Evolutionary conservation across 768 basidiomycete genomes (phyloP), one percentile per base, ranked within the genome.

Genomic region (Dentipellis fragilis): DNA sequence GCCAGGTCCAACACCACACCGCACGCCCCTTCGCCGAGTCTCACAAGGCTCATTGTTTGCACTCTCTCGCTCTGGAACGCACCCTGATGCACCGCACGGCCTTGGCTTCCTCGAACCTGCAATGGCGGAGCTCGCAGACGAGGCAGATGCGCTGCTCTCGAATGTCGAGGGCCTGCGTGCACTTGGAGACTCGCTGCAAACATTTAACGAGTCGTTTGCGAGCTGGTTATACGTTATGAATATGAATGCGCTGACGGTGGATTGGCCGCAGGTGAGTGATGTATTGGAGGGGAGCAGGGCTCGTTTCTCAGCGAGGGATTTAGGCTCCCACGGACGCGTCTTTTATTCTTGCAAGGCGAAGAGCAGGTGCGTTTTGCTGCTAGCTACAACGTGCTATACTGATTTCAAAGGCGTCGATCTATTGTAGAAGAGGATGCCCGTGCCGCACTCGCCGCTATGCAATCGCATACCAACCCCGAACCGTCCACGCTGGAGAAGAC

Each of bases 231-330:
- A 93, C 66, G 82, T 85, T 21, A 85, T 94, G 82, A 87, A 90
- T 66, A 95, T 97, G 91, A 93, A 94, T 65, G 84, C 91, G 2
- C 78, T 95, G 55, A 93, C 92, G n/a, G 84, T 84, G 0, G 93
- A 96, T 66, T 96, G 92, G 92, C 83, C 81, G 0, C 87, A 93
- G 77, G 91, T 85, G 58, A 56, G 75, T 62, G 16, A 35, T 22
- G 40, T 6, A 49, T 54, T n/a, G 14, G 40, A 12, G 40, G n/a
- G n/a, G 11, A 4, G 50, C 16, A 22, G 3, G 45, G 6, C 29
- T 6, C 1, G 17, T 37, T 45, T 42, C 19, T 19, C 9, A 40
- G 42, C 12, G 37, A 4, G n/a, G 17, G 10, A 10, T 39, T 38
- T 42, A 67, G 61, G 68, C 68, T 8, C 59, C 58, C 4, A 59